These are phyloP conservation scores for Flaveria ramosissima DNA, from an alignment of 129 eudicot genomes.

Conservation along the genomic window DNA sequence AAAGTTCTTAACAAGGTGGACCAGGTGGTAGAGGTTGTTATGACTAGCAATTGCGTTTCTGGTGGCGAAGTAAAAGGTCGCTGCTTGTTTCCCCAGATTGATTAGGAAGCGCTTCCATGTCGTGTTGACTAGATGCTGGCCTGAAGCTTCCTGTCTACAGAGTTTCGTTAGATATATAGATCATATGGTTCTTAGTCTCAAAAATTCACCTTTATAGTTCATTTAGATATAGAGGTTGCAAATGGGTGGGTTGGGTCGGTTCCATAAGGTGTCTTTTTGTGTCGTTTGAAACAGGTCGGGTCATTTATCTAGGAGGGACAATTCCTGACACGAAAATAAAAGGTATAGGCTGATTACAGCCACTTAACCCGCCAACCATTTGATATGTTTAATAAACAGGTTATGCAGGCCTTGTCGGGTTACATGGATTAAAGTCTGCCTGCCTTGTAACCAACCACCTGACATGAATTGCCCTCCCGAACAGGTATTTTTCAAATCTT, in stretches of 20 bases:
- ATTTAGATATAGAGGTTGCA: not conserved
- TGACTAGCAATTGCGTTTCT: constrained; percentile 84
- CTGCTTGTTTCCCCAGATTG: constrained; percentile 67
- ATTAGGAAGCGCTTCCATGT: constrained; percentile 86
- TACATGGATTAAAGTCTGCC: not conserved
- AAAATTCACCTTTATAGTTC: no score
- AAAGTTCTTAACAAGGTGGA: constrained; percentile 32
- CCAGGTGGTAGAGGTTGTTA: constrained; percentile 30
- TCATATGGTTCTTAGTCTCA: not conserved
- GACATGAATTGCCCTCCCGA: not conserved
- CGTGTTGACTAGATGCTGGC: constrained; percentile 45
- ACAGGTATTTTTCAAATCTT: not conserved
- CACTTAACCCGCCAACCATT: not conserved
- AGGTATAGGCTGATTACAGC: not conserved
- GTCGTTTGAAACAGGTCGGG: not conserved
- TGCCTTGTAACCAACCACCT: not conserved
- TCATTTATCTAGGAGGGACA: not conserved
- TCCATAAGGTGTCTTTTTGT: not conserved
- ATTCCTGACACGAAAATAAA: not conserved
- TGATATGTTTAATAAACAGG: not conserved
- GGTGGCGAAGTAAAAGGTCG: constrained; percentile 68
- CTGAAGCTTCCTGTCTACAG: constrained; percentile 78
- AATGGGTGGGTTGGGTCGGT: not conserved
- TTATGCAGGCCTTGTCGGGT: not conserved
- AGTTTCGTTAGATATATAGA: constrained; percentile 40